Evolutionary conservation across 1,139 yeast species (phyloP).

Genomic region (Suhomyces atakaporum): DNA sequence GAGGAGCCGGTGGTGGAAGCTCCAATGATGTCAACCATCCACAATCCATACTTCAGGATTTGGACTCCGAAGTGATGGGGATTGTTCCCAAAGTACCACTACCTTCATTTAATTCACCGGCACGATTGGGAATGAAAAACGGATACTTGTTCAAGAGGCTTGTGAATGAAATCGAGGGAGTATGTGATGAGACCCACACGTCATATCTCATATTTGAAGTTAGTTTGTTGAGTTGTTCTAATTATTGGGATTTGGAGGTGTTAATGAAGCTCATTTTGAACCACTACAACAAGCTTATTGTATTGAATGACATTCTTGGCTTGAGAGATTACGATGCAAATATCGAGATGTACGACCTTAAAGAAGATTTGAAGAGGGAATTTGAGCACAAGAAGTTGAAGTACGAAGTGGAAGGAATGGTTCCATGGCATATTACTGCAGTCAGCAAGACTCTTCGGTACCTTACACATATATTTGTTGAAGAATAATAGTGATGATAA

Average conservation of each 20-base stretch:
- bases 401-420: conserved; percentile 23
- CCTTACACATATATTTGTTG: conserved; percentile 45
- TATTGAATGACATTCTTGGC: conserved; percentile 48
- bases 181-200: conserved; percentile 11
- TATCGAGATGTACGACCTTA: conserved; percentile 12
- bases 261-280: conserved; percentile 60
- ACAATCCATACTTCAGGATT: conserved; percentile 48
- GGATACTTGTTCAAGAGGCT: conserved; percentile 61
- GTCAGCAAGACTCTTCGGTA: conserved; percentile 65
- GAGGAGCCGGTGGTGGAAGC: conserved; percentile 9
- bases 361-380: conserved; percentile 5
- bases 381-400: conserved; percentile 10
- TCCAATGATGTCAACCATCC: conserved; percentile 20
- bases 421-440: conserved; percentile 87
- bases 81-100: conserved; percentile 60
- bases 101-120: conserved; percentile 69
- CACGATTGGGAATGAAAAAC: conserved; percentile 68
- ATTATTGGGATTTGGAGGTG: conserved; percentile 55
- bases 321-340: conserved; percentile 29
- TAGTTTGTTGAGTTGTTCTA: conserved; percentile 68
- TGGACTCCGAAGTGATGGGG: conserved; percentile 62
- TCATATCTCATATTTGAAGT: conserved; percentile 53
- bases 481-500: conserved; percentile 18
- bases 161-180: conserved; percentile 17
- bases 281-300: conserved; percentile 69